phyloP scores from a whole-genome alignment of 306 rosid genomes.

The Medicago truncatula region MtrunA17r5.0-ANR NC_053048.1:45801001-45801500 shows the following conservation, averaged over 20 bases:
- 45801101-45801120: no score
- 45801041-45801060: slow-evolving; percentile 25
- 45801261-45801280: slow-evolving; percentile 34
- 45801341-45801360: slow-evolving; percentile 27
- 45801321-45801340: slow-evolving; percentile 36
- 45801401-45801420: neutral
- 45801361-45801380: slow-evolving; percentile 27
- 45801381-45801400: slow-evolving; percentile 38
- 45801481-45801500: neutral
- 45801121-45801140: neutral
- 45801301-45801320: slow-evolving; percentile 39
- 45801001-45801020: slow-evolving; percentile 34
- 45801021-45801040: slow-evolving; percentile 37
- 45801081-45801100: no score
- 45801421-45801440: neutral
- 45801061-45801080: no score
- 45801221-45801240: slow-evolving; percentile 35
- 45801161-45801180: slow-evolving; percentile 19
- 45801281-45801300: slow-evolving; percentile 36
- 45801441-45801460: neutral
- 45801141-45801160: slow-evolving; percentile 14
- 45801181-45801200: slow-evolving; percentile 45
- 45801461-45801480: slow-evolving; percentile 8
- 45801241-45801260: slow-evolving; percentile 26
- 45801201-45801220: slow-evolving; percentile 26